Conservation (phyloP, 2,329 filamentous ascomycete genomes). For the Falciphora oryzae region DNA sequence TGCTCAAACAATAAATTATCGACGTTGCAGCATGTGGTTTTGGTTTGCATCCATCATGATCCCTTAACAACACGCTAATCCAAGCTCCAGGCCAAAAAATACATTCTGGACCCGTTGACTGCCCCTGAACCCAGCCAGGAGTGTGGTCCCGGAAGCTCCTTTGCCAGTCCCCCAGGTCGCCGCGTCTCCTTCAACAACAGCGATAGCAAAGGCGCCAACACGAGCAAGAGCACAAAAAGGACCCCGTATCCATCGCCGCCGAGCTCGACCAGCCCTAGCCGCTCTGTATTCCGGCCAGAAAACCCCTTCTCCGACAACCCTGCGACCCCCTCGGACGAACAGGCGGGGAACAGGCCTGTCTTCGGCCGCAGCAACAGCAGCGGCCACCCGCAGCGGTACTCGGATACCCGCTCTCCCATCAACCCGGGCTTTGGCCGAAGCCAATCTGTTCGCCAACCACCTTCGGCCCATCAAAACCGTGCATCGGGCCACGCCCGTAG, state of each 20-base stretch:
- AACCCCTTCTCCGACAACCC: conserved; percentile 32
- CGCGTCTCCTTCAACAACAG: conserved; percentile 15
- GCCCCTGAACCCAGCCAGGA: conserved; percentile 63
- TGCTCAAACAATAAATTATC: not conserved
- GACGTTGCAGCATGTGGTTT: not conserved
- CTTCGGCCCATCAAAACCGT: conserved; percentile 1
- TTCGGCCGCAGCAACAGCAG: conserved; percentile 18
- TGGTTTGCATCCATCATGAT: not conserved
- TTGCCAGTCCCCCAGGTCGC: conserved; percentile 31
- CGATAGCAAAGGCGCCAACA: conserved; percentile 18
- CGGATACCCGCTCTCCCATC: conserved; percentile 10
- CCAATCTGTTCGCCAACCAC: conserved; percentile 10
- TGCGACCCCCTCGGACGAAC: conserved; percentile 13
- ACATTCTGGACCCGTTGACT: conserved; percentile 64
- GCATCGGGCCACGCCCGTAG: conserved; percentile 12
- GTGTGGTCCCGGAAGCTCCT: conserved; percentile 57
- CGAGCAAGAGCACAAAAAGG: conserved; percentile 12
- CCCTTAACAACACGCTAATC: not conserved
- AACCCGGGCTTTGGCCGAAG: conserved; percentile 16
- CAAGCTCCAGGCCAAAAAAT: conserved; percentile 51
- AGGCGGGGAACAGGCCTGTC: conserved; percentile 9
- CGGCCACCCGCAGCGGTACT: conserved; percentile 8
- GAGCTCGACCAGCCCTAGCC: conserved; percentile 46
- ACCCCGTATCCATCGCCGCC: conserved; percentile 41
- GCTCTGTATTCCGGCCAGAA: conserved; percentile 38